These are phyloP conservation scores for Paraconiothyrium brasiliense DNA, from an alignment of 2,329 filamentous ascomycete genomes.

Conservation along the genomic window DNA sequence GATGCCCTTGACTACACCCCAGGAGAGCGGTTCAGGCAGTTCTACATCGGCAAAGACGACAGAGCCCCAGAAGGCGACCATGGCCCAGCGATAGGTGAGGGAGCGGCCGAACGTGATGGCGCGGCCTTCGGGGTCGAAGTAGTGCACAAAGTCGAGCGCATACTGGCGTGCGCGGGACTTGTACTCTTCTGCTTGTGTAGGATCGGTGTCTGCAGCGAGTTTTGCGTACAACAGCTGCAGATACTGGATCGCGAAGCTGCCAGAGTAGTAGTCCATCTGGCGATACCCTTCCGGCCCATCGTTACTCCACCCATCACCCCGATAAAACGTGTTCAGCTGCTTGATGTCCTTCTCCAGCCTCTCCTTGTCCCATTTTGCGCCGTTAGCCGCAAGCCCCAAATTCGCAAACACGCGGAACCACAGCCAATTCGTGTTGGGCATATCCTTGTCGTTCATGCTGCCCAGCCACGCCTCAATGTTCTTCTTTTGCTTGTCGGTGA, in stretches of 20 bases:
- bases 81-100: constrained; percentile 83
- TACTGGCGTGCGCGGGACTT: constrained; percentile 71
- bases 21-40: constrained; percentile 74
- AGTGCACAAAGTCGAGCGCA: constrained; percentile 77
- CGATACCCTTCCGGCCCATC: constrained; percentile 81
- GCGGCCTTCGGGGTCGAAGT: constrained; percentile 76
- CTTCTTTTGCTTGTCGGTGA: constrained; percentile 68
- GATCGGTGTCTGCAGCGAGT: constrained; percentile 71
- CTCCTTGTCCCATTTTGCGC: constrained; percentile 73
- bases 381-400: constrained; percentile 78
- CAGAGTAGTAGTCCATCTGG: constrained; percentile 88
- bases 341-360: constrained; percentile 78
- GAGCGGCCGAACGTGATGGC: constrained; percentile 81
- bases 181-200: constrained; percentile 73
- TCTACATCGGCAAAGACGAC: constrained; percentile 79
- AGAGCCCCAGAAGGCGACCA: constrained; percentile 85
- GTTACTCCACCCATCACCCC: constrained; percentile 84
- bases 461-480: constrained; percentile 79
- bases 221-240: constrained; percentile 80
- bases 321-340: constrained; percentile 81
- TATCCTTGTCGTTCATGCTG: constrained; percentile 81
- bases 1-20: constrained; percentile 82
- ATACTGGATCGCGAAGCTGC: constrained; percentile 83
- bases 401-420: constrained; percentile 90
- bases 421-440: constrained; percentile 74